Evolutionary conservation across 1,284 basidiomycete species (phyloP).

Genomic region (Waitea zeae): DNA sequence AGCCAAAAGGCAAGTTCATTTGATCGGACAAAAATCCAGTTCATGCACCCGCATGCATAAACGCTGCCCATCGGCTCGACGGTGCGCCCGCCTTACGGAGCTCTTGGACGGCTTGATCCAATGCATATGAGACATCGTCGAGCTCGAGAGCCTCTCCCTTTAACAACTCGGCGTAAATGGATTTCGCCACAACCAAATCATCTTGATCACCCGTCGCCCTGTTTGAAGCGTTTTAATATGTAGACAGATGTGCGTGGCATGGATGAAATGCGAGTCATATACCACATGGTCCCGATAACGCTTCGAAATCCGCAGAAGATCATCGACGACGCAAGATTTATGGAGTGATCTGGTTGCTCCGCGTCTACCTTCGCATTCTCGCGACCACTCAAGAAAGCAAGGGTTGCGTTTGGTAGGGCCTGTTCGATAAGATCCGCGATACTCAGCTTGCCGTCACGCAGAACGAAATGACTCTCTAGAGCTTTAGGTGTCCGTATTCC

Average conservation of each 20-base stretch:
- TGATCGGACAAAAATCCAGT: no score
- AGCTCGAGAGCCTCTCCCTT: background rate
- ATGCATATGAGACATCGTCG: background rate
- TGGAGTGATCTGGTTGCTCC: background rate
- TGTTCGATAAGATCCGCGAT: background rate
- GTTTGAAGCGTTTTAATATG: no score
- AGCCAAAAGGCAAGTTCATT: no score
- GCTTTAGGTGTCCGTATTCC: background rate
- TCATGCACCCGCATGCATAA: background rate
- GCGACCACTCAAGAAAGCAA: background rate
- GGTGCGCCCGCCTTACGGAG: background rate
- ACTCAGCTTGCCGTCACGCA: background rate
- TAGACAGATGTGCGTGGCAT: background rate
- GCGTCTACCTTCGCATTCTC: background rate
- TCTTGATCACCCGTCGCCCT: background rate
- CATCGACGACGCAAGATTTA: background rate
- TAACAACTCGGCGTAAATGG: background rate
- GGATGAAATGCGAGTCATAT: background rate
- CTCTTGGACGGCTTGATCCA: background rate
- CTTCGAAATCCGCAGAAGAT: background rate
- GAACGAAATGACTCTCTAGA: background rate
- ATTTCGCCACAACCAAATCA: background rate
- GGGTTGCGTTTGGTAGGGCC: background rate
- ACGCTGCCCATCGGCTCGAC: background rate
- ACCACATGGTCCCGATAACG: background rate